Conservation (phyloP, 1,139 yeast genomes). For the Pneumocystis sp. region DNA sequence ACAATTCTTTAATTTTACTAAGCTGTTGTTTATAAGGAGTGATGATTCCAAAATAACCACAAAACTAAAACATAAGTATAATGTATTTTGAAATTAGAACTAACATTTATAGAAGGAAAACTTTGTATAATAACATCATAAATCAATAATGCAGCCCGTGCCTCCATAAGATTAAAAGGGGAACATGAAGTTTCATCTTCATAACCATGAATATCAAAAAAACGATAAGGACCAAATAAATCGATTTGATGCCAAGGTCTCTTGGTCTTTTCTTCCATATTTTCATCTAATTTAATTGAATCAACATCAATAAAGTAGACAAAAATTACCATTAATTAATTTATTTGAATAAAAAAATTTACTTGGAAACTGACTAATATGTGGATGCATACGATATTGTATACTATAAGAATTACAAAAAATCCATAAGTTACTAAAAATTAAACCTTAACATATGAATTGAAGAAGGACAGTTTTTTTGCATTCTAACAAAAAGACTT, state of each 20-base stretch:
- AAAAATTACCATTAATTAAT: conserved; percentile 40
- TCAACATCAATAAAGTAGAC: background rate
- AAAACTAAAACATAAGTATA: conserved; percentile 24
- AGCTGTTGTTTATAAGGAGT: conserved; percentile 93
- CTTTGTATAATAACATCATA: conserved; percentile 39
- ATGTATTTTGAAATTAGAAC: background rate
- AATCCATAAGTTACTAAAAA: background rate
- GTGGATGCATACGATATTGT: conserved; percentile 98
- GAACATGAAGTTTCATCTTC: conserved; percentile 61
- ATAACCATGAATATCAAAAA: conserved; percentile 52
- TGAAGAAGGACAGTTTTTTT: conserved; percentile 42
- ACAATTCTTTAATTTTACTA: conserved; percentile 39
- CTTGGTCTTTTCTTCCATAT: conserved; percentile 42
- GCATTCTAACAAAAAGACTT: conserved; percentile 90
- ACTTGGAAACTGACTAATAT: conserved; percentile 76
- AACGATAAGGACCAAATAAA: conserved; percentile 55
- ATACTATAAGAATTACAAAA: conserved; percentile 32
- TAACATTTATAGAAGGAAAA: conserved; percentile 31
- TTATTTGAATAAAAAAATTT: conserved; percentile 59
- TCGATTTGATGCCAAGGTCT: conserved; percentile 59
- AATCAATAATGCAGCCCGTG: conserved; percentile 54
- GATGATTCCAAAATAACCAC: conserved; percentile 72
- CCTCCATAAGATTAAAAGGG: conserved; percentile 54
- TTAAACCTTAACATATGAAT: conserved; percentile 41
- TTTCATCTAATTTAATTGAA: conserved; percentile 28